Evolutionary conservation across 2,329 filamentous ascomycete species (phyloP).

Genomic region (Eutypa lata): DNA sequence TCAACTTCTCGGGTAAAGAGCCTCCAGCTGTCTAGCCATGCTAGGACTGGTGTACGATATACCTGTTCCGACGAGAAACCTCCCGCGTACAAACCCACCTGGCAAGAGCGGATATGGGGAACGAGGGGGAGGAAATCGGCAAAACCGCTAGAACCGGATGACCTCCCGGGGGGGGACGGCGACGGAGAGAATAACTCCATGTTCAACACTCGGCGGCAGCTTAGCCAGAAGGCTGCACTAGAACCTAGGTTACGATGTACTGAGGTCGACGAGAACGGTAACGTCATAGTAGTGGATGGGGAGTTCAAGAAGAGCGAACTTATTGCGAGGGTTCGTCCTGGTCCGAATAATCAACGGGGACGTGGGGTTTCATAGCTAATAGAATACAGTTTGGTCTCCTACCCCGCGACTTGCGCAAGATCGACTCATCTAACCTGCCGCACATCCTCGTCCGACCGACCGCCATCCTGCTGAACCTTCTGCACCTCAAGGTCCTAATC

Average conservation of each 20-base stretch:
- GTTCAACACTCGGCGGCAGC: slow-evolving; percentile 67
- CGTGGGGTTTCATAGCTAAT: slow-evolving; percentile 5
- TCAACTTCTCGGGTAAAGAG: slow-evolving; percentile 5
- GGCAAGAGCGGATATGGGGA: slow-evolving; percentile 50
- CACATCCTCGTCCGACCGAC: slow-evolving; percentile 92
- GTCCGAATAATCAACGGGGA: neutral
- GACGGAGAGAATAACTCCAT: slow-evolving; percentile 58
- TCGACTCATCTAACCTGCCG: slow-evolving; percentile 91
- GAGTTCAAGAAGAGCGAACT: slow-evolving; percentile 98
- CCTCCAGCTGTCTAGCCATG: slow-evolving; percentile 7
- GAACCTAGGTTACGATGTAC: slow-evolving; percentile 89
- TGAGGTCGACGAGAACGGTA: slow-evolving; percentile 88
- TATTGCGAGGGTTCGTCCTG: slow-evolving; percentile 77
- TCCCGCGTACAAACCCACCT: slow-evolving; percentile 30
- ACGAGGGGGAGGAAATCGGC: slow-evolving; percentile 32
- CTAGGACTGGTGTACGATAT: slow-evolving; percentile 21
- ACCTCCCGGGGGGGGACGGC: slow-evolving; percentile 57
- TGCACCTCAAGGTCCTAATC: slow-evolving; percentile 94
- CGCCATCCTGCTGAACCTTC: slow-evolving; percentile 89
- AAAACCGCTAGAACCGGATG: slow-evolving; percentile 51
- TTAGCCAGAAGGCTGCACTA: slow-evolving; percentile 73
- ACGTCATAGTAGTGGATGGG: slow-evolving; percentile 87
- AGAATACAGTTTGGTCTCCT: slow-evolving; percentile 74
- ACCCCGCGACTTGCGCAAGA: slow-evolving; percentile 93
- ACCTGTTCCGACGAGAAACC: slow-evolving; percentile 24